Conservation (phyloP, 2,329 filamentous ascomycete species). For the Talaromyces sp. region DNA sequence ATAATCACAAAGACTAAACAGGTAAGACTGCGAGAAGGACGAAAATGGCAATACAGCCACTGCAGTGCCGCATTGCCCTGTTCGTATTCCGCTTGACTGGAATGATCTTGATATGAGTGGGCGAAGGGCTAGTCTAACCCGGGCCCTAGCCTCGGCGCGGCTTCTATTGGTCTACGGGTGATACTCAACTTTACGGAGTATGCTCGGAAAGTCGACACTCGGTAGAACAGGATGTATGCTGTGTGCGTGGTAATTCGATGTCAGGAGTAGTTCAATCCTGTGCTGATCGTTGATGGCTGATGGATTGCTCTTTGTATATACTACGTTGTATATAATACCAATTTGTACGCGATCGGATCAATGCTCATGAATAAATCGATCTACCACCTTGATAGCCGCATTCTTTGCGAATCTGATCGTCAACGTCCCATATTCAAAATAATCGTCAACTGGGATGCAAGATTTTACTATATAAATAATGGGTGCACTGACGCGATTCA, state of each 20-base stretch:
- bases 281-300: neutral
- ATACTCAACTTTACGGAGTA: neutral
- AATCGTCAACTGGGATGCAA: neutral
- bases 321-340: too few species aligned
- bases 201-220: neutral
- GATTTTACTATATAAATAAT: neutral
- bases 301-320: neutral
- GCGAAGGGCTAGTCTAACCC: neutral
- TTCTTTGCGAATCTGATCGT: neutral
- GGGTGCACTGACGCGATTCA: neutral
- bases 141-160: constrained; percentile 1
- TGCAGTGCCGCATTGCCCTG: neutral
- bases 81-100: constrained; percentile 1
- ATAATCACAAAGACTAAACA: neutral
- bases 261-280: too few species aligned
- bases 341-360: neutral
- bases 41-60: neutral
- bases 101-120: constrained; percentile 1
- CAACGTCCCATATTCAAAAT: neutral
- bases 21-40: neutral
- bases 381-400: neutral
- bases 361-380: neutral
- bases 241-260: neutral
- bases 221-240: neutral
- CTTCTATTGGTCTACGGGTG: neutral